Evolutionary conservation across 2,329 filamentous ascomycete genomes (phyloP), one percentile per base, ranked within the genome.

Genomic region (Xylaria sp.): DNA sequence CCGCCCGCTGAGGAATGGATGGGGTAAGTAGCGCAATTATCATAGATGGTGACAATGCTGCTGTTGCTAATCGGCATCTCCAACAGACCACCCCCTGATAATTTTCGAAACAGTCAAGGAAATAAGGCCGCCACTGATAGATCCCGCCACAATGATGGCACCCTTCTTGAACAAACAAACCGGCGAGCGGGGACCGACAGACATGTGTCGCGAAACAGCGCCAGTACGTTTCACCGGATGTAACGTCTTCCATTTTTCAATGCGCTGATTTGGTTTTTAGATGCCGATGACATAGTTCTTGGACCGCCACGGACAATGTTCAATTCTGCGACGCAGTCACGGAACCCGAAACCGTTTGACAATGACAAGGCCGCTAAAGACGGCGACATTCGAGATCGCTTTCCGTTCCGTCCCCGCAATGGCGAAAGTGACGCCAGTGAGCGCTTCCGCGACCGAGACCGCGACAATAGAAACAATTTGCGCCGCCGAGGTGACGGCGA

Each of bases 1-100:
- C 94, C 94, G 72, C 92, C 93, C 29, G 88, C 91, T 71, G 93
- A 97, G 83, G 93, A 97, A 84, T 98, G 94, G 94, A 97, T 98
- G 93, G 94, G 95, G 92, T 97, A 85, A 78, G 88, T 81, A 58
- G 6, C 63, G 64, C 59, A 12, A 65, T 63, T 61, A 18, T 44
- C 42, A n/a, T 51, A 23, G 44, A 42, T 48, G 23, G 5, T 25
- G 29, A 44, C 37, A 32, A 51, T 48, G 32, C 53, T 37, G 53
- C 47, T 16, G 37, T 55, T 73, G 61, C 57, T 70, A 60, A 69
- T 51, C 32, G 27, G 32, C 63, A 44, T 65, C 60, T 60, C 63
- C 59, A 69, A 53, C 71, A 87, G 84, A 67, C 79, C 81, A 69
- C 81, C 82, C 21, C 81, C 81, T 54, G 84, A 87, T 65, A 80